Percentiles rank a stretch among this genome's conserved stretches.
phyloP scores from a whole-genome alignment of 176 grass and related monocot species.

The Avena sativa region DNA sequence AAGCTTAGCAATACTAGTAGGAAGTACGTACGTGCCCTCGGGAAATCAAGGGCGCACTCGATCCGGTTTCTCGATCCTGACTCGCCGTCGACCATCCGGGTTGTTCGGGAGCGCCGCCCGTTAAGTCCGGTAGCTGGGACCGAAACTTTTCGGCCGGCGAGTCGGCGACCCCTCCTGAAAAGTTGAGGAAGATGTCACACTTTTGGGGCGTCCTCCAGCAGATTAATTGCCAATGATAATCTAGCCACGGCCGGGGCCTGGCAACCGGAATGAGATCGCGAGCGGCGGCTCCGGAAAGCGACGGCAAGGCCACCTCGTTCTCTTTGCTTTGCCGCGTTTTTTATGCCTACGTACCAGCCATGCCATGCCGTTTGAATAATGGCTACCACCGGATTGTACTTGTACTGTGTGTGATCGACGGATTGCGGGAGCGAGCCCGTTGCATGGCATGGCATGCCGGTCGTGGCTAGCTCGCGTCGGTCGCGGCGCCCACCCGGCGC shows the following conservation, averaged over 20 bases:
- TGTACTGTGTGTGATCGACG: background rate
- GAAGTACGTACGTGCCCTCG: background rate
- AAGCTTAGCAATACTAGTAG: background rate
- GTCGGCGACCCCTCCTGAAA: constrained; percentile 46
- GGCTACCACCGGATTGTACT: constrained; percentile 15
- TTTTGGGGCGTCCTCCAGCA: constrained; percentile 69
- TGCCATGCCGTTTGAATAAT: constrained; percentile 52
- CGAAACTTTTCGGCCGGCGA: constrained; percentile 22
- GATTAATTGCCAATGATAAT: constrained; percentile 51
- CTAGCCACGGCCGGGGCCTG: constrained; percentile 43
- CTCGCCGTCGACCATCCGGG: constrained; percentile 11
- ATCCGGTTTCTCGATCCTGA: background rate
- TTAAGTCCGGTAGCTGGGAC: constrained; percentile 44
- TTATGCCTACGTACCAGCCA: constrained; percentile 17
- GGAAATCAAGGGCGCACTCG: background rate
- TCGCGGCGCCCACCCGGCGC: constrained; percentile 41
- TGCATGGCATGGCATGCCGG: background rate
- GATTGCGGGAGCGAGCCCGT: background rate
- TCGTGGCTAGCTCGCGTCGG: constrained; percentile 39
- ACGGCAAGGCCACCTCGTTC: constrained; percentile 60
- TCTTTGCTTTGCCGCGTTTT: constrained; percentile 59
- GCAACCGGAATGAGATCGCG: constrained; percentile 61
- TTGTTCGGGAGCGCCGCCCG: constrained; percentile 1
- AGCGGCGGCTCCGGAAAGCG: constrained; percentile 75
- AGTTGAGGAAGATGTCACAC: constrained; percentile 80